A percentile compares a stretch with the other conserved stretches of the same genome.
Evolutionary conservation across 2,329 filamentous ascomycete species (phyloP).

Genomic region (Sporothrix humicola): DNA sequence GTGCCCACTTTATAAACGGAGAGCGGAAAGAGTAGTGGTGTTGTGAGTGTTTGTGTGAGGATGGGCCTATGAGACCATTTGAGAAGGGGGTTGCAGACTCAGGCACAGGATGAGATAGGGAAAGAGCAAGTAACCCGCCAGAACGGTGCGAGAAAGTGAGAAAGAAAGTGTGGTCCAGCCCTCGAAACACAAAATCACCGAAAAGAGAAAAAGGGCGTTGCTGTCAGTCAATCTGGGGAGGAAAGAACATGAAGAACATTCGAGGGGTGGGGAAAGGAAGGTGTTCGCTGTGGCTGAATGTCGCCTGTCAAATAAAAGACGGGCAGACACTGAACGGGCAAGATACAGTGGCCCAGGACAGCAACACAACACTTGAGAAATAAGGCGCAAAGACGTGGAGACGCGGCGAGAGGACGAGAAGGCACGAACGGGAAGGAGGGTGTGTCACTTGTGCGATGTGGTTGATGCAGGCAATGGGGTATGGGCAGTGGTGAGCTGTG

Average conservation of each 20-base stretch:
- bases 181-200: background rate
- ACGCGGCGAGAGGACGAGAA: constrained; percentile 25
- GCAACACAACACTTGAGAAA: background rate
- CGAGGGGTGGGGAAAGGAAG: background rate
- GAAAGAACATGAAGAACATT: constrained; percentile 24
- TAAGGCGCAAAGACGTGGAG: constrained; percentile 29
- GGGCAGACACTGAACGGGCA: constrained; percentile 14
- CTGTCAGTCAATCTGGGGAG: constrained; percentile 3
- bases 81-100: background rate
- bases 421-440: constrained; percentile 19
- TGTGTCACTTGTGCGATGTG: background rate
- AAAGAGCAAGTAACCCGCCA: background rate
- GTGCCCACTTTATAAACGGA: constrained; percentile 25
- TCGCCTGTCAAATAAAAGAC: background rate
- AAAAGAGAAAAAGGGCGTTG: background rate
- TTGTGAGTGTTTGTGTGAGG: background rate
- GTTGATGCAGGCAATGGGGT: background rate
- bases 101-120: background rate
- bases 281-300: background rate
- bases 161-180: background rate
- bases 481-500: background rate
- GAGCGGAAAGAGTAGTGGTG: constrained; percentile 11
- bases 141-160: background rate
- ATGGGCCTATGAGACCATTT: background rate
- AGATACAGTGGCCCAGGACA: background rate